Base-by-base conservation (phyloP, 805 yeast genomes). In the Saccharomycopsis schoenii region DNA sequence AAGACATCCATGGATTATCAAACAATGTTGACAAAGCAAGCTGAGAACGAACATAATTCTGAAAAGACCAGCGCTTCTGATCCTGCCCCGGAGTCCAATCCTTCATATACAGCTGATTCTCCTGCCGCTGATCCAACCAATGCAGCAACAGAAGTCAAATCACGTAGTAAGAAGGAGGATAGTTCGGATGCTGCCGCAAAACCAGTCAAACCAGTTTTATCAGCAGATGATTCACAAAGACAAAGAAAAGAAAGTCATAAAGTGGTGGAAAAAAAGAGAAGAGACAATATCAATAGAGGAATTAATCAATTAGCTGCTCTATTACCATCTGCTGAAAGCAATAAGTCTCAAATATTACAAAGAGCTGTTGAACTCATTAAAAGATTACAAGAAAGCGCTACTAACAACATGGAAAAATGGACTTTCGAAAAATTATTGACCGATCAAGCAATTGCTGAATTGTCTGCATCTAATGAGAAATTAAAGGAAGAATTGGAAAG, bases 231-330 rank as follows among this genome's bases (percentile, higher is more conserved):
- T 71, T 88, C 94, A 93, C 90, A 86, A 70, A 80, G 80, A 63
- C 83, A 84, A 70, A 84, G 97, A 68, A 85, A 88, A 68, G 89
- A 89, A 68, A 92, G 90, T 73, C 99, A 94, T 76, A 92, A 91
- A 74, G 97, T 92, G 74, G 97, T 92, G 24, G 97, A 92, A 75
- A 81, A 96, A 70, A 83, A 97, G 67, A 83, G 97, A 73, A 83
- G 97, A 69, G 96, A 91, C 71, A 82, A 85, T 56, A 92, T 92
- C 70, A 92, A 90, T 73, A 76, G 79, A 51, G 97, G 97, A n/a
- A 90, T 92, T 69, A 84, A 83, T 68, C 89, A 85, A 67, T 78
- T 92, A 67, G 87, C 92, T 39, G 82, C 82, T 25, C 72, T 92
- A 62, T 82, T 92, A 60, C 97, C 97, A 17, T 83, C 89, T 14